Base-by-base conservation (phyloP, 1,284 basidiomycete species). In the Malassezia japonica region DNA sequence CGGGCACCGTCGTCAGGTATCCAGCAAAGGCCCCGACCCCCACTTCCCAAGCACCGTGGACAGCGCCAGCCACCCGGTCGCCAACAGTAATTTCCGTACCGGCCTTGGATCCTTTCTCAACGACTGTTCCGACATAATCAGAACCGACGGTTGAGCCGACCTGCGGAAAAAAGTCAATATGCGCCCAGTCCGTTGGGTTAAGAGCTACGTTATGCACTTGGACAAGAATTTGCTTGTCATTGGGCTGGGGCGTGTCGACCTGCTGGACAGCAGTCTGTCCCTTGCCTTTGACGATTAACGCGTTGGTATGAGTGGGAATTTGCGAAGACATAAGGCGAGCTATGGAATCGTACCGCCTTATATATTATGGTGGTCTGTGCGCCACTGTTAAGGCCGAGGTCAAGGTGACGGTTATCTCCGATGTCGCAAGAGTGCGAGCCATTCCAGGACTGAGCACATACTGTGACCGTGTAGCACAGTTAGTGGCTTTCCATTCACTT, bases 111-210 rank as follows among this genome's bases (percentile, higher is more conserved):
- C 50, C 35, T 28, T 83, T 65, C 42, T 76, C 74, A 21, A 77
- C 77, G 23, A 83, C 78, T 3, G 77, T 73, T 10, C 83, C 83
- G 28, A 79, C 77, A 39, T 77, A 78, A 59, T 84, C 83, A 18
- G 72, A 76, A 5, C 83, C 83, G 9, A 80, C 65, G 7, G 79
- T 69, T 8, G 76, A 74, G 36, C 69, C 68, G 8, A 70, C 62
- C 59, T 62, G 72, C 1, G 58, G 44, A 18, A 67, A 49, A 37
- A 64, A 46, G 69, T 74, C 72, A 70, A 65, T 74, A 72, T 55
- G 65, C 61, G 65, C 64, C 65, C 62, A 65, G 46, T 70, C 67
- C 13, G 67, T 67, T 4, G 67, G 67, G 52, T 70, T 70, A 48
- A 70, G 59, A 4, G 65, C 64, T 12, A 64, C 56, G 16, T 59